Evolutionary conservation across 768 basidiomycete species (phyloP).

Genomic region (Pulveroboletus frians): DNA sequence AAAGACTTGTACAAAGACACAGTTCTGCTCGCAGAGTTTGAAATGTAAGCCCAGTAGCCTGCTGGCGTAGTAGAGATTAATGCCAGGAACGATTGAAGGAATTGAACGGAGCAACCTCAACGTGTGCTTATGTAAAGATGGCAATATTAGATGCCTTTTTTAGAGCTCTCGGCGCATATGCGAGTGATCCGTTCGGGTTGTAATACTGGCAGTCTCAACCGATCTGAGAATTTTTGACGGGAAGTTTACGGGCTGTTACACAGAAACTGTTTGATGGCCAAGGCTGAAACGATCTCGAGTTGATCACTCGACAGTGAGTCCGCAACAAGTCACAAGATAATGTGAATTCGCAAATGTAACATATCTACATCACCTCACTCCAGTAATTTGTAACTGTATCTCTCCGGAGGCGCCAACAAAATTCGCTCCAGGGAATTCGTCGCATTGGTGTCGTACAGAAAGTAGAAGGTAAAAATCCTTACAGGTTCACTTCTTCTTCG

Average conservation of each 20-base stretch:
- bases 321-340: background rate
- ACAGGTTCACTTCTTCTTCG: slow-evolving; percentile 28
- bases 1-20: slow-evolving; percentile 7
- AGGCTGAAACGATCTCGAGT: too few species aligned
- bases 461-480: background rate
- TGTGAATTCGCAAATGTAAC: background rate
- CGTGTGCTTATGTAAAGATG: too few species aligned
- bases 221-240: too few species aligned
- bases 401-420: background rate
- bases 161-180: too few species aligned
- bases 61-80: slow-evolving; percentile 1
- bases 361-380: slow-evolving; percentile 3
- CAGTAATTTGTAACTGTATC: slow-evolving; percentile 3
- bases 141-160: too few species aligned
- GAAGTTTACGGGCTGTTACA: too few species aligned
- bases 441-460: slow-evolving; percentile 5
- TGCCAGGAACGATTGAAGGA: background rate
- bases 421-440: background rate
- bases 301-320: background rate
- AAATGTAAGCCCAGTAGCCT: slow-evolving; percentile 5
- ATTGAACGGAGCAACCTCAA: too few species aligned
- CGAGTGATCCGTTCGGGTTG: too few species aligned
- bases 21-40: slow-evolving; percentile 1
- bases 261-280: too few species aligned
- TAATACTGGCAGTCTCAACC: too few species aligned